A percentile compares a stretch with the other conserved stretches of the same genome.
Evolutionary conservation across 768 basidiomycete genomes (phyloP).

Genomic region (Pleurotus giganteus): DNA sequence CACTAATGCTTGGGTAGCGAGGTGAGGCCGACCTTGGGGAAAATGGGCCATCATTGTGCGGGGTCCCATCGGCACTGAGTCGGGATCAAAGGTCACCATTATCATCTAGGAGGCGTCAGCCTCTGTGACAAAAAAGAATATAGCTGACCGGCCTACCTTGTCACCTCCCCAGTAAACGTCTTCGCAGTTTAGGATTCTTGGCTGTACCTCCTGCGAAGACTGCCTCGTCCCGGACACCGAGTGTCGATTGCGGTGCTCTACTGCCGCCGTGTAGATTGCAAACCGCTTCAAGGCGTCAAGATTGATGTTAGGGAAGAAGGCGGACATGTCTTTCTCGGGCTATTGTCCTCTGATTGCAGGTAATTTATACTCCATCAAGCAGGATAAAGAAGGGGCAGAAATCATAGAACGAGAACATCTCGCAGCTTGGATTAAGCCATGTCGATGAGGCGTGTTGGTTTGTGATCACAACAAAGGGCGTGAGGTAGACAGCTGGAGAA

Average conservation of each 20-base stretch:
- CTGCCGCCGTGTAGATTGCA: constrained; percentile 19
- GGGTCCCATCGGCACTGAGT: constrained; percentile 25
- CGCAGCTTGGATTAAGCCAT: constrained; percentile 2
- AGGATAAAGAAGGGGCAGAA: constrained; percentile 1
- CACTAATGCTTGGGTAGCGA: constrained; percentile 28
- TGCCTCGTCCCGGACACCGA: constrained; percentile 5
- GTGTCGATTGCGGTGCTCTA: constrained; percentile 17
- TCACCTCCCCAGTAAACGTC: constrained; percentile 27
- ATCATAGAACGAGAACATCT: background rate
- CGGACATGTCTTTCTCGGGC: constrained; percentile 10
- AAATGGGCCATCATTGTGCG: constrained; percentile 27
- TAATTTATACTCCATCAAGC: constrained; percentile 6
- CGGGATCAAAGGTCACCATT: constrained; percentile 23
- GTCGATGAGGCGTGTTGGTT: constrained; percentile 10
- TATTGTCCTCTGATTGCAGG: background rate
- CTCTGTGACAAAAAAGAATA: background rate
- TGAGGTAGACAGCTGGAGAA: constrained; percentile 1
- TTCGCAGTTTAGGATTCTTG: constrained; percentile 18
- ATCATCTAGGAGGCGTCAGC: constrained; percentile 22
- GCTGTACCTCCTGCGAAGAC: constrained; percentile 11
- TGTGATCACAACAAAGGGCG: constrained; percentile 9
- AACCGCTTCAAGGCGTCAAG: constrained; percentile 23
- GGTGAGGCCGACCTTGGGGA: constrained; percentile 22
- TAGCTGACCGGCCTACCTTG: constrained; percentile 17
- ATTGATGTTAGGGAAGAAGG: constrained; percentile 25